Evolutionary conservation across 2,329 filamentous ascomycete species (phyloP), one percentile per base, ranked within the genome.

Genomic region (Aspergillus udagawae): DNA sequence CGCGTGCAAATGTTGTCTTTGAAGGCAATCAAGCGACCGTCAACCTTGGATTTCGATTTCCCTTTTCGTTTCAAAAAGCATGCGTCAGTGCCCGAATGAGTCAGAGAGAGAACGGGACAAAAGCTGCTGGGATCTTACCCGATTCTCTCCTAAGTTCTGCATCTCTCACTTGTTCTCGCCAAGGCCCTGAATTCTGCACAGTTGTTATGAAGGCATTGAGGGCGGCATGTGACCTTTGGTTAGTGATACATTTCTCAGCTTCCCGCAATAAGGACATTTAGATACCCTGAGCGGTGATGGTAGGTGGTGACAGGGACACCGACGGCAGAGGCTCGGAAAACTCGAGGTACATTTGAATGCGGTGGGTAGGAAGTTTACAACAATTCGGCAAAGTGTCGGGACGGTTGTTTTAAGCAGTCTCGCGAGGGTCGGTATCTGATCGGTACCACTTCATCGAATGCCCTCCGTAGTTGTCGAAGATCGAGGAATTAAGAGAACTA

Each of bases 1-100:
- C 70, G 71, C 0, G 87, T 89, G 53, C 86, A 83, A 62, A 92
- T 91, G 69, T 92, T 92, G 75, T 92, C 89, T 70, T 92, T 92
- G 53, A 92, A 79, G 4, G 86, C 86, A 52, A 90, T 74, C n/a
- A 79, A 57, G 17, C 68, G 71, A 21, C 79, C 79, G 49, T 80
- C 76, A 4, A 80, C 52, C 6, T 60, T 35, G 2, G 76, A 79
- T 44, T 67, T 74, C 8, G 67, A 44, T 2, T 59, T 65, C 38
- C 72, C 75, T 38, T 32, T 38, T 78, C 47, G 52, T 27, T 12
- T 29, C 29, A 28, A 42, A 8, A 14, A 41, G 21, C 8, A 32
- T 17, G 32, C 6, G 52, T 59, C 20, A 53, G 57, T 60, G 20
- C 57, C 53, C 35, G 38, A 44, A 20, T 4, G 20, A 41, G 20